Evolutionary conservation across 495 filamentous ascomycete genomes (phyloP), one percentile per base, ranked within the genome.

Genomic region (Amphirosellinia nigrospora): DNA sequence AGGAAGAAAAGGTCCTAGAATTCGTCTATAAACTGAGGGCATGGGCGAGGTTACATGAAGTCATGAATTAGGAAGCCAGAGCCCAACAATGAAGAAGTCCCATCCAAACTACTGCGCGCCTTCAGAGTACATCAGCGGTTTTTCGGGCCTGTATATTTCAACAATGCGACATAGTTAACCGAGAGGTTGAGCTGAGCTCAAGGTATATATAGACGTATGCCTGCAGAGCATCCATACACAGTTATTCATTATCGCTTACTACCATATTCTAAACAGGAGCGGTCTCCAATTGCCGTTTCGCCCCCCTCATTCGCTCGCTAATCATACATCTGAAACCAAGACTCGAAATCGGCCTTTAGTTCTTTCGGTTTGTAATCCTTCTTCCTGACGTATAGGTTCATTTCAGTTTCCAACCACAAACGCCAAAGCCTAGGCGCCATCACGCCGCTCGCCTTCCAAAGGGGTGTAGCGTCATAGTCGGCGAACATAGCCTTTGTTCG

Each of bases 401-500:
- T 56, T 30, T 2, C 30, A 16, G 30, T 34, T 16, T 5, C n/a
- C 26, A 34, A 34, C 52, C 30, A 56, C 4, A 15, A 6, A 32
- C 13, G 6, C 26, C 30, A 32, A 16, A 34, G 15, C 52, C 6
- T 32, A 8, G 26, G 52, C 5, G 13, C 16, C 30, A 5, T 34
- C 13, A 8, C 28, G 19, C 30, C 28, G 19, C 30, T 32, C 28
- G 52, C 26, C 52, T 30, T 28, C 52, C 52, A 56, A 6, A 56
- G 28, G 0, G 16, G 2, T 2, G 3, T 32, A 2, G 15, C 52
- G 52, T 2, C 34, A 48, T 64, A 64, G 1, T 64, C 60, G 1
- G 23, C 26, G 41, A 64, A 64, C 60, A 64, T 46, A 1, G 21
- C 41, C 11, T 46, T 28, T 19, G 60, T 64, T 21, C 60, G 60